Evolutionary conservation across 225 moss, liverwort and hornwort genomes (phyloP).

Genomic region (Anthoceros angustus): DNA sequence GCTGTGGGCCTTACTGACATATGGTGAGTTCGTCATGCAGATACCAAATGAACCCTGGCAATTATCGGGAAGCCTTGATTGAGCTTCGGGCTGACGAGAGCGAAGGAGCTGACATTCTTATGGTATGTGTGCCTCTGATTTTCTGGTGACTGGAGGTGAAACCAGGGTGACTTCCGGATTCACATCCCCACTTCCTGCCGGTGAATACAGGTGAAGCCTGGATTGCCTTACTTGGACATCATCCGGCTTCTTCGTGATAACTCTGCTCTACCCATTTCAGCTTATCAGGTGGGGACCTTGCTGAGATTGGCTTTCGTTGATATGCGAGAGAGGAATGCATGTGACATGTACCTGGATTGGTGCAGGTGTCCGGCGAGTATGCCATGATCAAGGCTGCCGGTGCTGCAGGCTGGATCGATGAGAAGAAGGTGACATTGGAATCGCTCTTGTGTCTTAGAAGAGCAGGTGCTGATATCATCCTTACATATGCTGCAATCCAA

Average conservation of each 20-base stretch:
- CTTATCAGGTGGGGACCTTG: constrained; percentile 55
- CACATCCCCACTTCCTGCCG: not conserved
- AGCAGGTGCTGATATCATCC: constrained; percentile 88
- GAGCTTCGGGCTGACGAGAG: constrained; percentile 75
- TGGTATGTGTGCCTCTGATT: constrained; percentile 27
- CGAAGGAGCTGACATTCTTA: constrained; percentile 95
- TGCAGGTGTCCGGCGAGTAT: constrained; percentile 92
- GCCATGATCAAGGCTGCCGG: constrained; percentile 89
- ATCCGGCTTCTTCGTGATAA: constrained; percentile 84
- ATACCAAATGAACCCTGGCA: constrained; percentile 99
- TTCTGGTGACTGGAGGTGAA: no score
- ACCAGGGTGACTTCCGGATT: no score
- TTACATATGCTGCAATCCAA: constrained; percentile 71
- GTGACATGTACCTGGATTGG: not conserved
- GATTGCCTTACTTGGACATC: constrained; percentile 89
- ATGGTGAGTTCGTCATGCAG: constrained; percentile 15
- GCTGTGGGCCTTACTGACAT: not conserved
- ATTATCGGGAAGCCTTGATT: constrained; percentile 91
- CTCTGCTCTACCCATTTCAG: constrained; percentile 73
- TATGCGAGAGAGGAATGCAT: not conserved
- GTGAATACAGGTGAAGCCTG: constrained; percentile 63
- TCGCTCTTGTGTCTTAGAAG: constrained; percentile 71
- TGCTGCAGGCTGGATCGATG: constrained; percentile 94
- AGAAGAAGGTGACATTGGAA: constrained; percentile 76
- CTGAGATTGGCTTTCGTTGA: not conserved